These are phyloP conservation scores for Cladorrhinum sp. DNA, from an alignment of 2,329 filamentous ascomycete species.

Conservation along the genomic window DNA sequence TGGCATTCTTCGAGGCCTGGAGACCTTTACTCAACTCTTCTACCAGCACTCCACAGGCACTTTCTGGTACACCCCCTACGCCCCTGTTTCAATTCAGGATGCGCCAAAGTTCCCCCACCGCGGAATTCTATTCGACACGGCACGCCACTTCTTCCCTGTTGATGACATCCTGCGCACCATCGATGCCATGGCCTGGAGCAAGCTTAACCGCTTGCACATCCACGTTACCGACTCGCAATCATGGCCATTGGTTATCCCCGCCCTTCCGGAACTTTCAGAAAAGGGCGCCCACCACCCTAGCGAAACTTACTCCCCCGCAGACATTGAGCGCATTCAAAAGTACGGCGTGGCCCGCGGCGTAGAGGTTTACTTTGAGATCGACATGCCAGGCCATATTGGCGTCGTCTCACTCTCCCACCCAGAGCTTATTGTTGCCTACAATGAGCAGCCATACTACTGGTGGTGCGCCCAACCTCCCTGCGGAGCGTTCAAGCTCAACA, in stretches of 20 bases:
- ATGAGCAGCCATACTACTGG: conserved; percentile 53
- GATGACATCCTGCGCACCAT: conserved; percentile 70
- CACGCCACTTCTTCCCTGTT: conserved; percentile 68
- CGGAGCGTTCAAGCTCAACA: conserved; percentile 74
- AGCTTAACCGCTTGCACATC: conserved; percentile 78
- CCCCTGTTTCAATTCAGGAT: conserved; percentile 71
- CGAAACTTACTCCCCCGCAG: conserved; percentile 63
- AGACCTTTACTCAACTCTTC: conserved; percentile 77
- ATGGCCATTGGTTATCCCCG: conserved; percentile 78
- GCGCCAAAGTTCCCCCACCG: conserved; percentile 72
- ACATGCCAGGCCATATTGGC: conserved; percentile 77
- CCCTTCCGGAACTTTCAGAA: conserved; percentile 66
- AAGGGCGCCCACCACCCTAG: conserved; percentile 71
- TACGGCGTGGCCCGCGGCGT: conserved; percentile 69
- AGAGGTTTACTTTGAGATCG: conserved; percentile 71
- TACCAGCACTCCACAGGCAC: conserved; percentile 62
- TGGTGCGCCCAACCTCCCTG: conserved; percentile 64
- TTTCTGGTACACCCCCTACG: conserved; percentile 64
- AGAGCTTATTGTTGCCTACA: conserved; percentile 66
- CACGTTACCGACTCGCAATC: conserved; percentile 82
- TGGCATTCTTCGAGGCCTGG: conserved; percentile 70
- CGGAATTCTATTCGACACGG: conserved; percentile 75
- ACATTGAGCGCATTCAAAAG: conserved; percentile 65
- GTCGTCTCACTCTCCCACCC: conserved; percentile 65
- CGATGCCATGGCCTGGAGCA: conserved; percentile 73